A percentile compares a stretch with the other conserved stretches of the same genome.
phyloP scores from a whole-genome alignment of 2,329 filamentous ascomycete species.

The Colletotrichum kahawae region DNA sequence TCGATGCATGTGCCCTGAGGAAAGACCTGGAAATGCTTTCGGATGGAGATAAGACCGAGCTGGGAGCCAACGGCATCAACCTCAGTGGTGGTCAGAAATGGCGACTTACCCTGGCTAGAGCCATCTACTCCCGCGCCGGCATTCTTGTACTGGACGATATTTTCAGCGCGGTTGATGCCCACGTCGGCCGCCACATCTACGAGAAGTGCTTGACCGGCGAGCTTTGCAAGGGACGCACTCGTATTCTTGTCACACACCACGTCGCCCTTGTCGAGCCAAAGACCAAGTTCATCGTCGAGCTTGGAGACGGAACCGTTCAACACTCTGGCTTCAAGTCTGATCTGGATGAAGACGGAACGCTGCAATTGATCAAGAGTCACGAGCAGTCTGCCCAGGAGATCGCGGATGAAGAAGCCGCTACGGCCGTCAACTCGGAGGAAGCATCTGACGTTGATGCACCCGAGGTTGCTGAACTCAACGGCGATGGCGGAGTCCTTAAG shows the following conservation, averaged over 20 bases:
- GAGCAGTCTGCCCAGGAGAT: constrained; percentile 52
- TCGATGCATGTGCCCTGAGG: constrained; percentile 74
- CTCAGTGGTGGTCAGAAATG: constrained; percentile 84
- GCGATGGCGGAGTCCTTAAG: constrained; percentile 45
- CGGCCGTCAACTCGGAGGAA: constrained; percentile 61
- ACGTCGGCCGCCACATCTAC: constrained; percentile 80
- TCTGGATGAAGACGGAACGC: constrained; percentile 60
- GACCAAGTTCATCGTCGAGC: constrained; percentile 76
- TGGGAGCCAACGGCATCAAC: constrained; percentile 85
- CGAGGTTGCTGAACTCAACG: constrained; percentile 36
- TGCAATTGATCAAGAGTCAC: constrained; percentile 62
- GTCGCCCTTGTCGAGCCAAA: constrained; percentile 72
- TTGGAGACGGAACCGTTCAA: constrained; percentile 71
- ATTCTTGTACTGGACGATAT: constrained; percentile 84
- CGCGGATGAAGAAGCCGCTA: constrained; percentile 54
- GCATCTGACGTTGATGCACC: constrained; percentile 37
- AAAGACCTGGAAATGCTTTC: constrained; percentile 79
- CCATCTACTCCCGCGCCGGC: constrained; percentile 79
- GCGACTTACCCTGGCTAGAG: constrained; percentile 80
- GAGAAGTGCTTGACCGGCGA: constrained; percentile 77
- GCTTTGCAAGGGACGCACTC: constrained; percentile 71
- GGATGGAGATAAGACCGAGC: constrained; percentile 80
- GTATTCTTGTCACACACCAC: constrained; percentile 83
- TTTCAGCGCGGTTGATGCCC: constrained; percentile 82
- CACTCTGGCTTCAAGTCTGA: constrained; percentile 70